Base-by-base conservation (phyloP, 1,284 basidiomycete species). In the Exobasidium cylindrosporum region DNA sequence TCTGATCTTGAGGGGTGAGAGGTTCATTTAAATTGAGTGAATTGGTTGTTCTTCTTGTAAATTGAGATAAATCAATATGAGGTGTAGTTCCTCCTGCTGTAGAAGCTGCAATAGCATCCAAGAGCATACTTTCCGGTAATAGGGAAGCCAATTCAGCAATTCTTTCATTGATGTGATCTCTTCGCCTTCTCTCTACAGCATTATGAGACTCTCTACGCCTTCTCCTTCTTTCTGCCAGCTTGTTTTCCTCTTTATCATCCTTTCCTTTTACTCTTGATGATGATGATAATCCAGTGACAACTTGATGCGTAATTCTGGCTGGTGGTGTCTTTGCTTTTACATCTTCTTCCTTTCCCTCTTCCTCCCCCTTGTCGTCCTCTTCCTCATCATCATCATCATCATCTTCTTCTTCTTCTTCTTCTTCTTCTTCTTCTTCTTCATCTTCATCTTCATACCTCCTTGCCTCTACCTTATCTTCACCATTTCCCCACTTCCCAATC, bases 101-200 rank as follows among this genome's bases (percentile, higher is more conserved):
- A 17, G 70, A 76, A 7, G 65, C 66, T 14, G 72, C 74, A 14
- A 77, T 74, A 29, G 67, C 75, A 57, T 73, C 78, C 30, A 77
- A 67, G 24, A 82, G 67, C 62, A 82, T 75, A 13, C 70, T 62
- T 54, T 91, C 90, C 1, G 92, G 92, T 63, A 95, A 89, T 58
- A 95, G 83, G 26, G 88, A 89, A 17, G 91, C 89, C 1, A 95
- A 85, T 80, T 95, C 92, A 50, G 86, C 86, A 71, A 95, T 95
- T 81, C 90, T 90, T 82, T 94, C 92, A 81, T 95, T 95, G 80
- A 95, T 95, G 79, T 92, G 93, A 78, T 94, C 92, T 52, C 92
- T 81, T 58, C 92, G 80, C 29, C 92, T 82, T 21, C 92, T 84
- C 82, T 95, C 92, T 66, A 95, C 92, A 2, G 91, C 91, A 75